These are phyloP conservation scores for Cyclocybe cylindracea DNA, from an alignment of 768 basidiomycete species.

Conservation along the genomic window DNA sequence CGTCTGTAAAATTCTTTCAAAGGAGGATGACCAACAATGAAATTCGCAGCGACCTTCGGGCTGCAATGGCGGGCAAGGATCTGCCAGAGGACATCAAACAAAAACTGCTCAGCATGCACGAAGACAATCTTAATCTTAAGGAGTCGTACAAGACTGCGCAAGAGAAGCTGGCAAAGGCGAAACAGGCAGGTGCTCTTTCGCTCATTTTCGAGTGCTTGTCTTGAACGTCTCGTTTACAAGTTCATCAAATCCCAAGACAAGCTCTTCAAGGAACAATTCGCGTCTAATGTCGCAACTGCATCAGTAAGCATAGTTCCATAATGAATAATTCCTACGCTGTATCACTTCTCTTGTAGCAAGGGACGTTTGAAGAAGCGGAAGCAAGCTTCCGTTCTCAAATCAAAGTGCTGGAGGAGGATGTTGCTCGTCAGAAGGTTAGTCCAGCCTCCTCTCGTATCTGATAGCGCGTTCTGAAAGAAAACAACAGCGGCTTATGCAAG, in stretches of 20 bases:
- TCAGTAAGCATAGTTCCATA: slow-evolving; percentile 37
- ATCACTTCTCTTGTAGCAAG: slow-evolving; percentile 26
- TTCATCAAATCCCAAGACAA: slow-evolving; percentile 94
- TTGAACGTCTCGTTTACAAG: slow-evolving; percentile 34
- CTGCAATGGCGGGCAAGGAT: slow-evolving; percentile 74
- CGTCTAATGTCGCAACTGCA: slow-evolving; percentile 47
- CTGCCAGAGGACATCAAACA: slow-evolving; percentile 82
- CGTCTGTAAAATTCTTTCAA: slow-evolving; percentile 9
- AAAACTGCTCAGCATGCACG: slow-evolving; percentile 72
- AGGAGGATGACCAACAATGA: not conserved
- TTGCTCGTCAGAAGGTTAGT: slow-evolving; percentile 55
- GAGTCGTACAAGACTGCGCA: slow-evolving; percentile 69
- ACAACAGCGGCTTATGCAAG: slow-evolving; percentile 47
- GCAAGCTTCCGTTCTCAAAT: slow-evolving; percentile 65
- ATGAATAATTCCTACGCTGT: not conserved
- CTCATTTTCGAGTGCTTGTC: not conserved
- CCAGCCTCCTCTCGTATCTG: not conserved
- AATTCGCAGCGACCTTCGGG: slow-evolving; percentile 66
- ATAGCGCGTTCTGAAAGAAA: not conserved
- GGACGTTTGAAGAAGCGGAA: slow-evolving; percentile 73
- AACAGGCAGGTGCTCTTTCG: slow-evolving; percentile 46
- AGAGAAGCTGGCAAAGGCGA: slow-evolving; percentile 82
- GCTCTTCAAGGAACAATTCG: slow-evolving; percentile 80
- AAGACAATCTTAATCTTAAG: slow-evolving; percentile 71
- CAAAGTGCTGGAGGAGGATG: slow-evolving; percentile 63